Conservation (phyloP, 495 filamentous ascomycete species). For the Rhypophila decipiens region DNA sequence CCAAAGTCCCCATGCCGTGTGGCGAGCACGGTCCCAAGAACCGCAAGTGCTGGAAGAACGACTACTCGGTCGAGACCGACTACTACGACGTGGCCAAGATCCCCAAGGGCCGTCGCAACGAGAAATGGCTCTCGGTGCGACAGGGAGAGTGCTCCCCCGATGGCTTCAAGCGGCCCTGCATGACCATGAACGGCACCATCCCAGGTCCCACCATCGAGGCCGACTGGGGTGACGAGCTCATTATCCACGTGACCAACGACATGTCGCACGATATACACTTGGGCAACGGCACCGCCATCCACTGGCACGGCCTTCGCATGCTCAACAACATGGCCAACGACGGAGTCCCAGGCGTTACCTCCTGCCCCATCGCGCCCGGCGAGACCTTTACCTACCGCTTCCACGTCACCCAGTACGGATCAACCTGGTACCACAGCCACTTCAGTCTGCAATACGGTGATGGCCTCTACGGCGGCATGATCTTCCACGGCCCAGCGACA, state of each 20-base stretch:
- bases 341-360: slow-evolving; percentile 37
- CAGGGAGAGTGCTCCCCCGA: slow-evolving; percentile 37
- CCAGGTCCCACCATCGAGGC: slow-evolving; percentile 49
- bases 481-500: slow-evolving; percentile 22
- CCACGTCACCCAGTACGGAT: slow-evolving; percentile 46
- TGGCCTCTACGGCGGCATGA: slow-evolving; percentile 41
- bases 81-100: slow-evolving; percentile 14
- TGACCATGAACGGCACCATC: slow-evolving; percentile 46
- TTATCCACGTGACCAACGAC: slow-evolving; percentile 42
- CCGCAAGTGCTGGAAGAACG: slow-evolving; percentile 13
- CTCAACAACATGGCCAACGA: slow-evolving; percentile 34
- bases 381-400: slow-evolving; percentile 44
- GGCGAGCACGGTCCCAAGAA: background rate
- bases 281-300: slow-evolving; percentile 31
- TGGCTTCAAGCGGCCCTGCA: slow-evolving; percentile 44
- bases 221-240: slow-evolving; percentile 46
- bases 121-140: slow-evolving; percentile 18
- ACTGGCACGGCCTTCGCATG: slow-evolving; percentile 32
- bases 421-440: slow-evolving; percentile 50
- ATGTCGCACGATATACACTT: slow-evolving; percentile 7
- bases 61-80: slow-evolving; percentile 14
- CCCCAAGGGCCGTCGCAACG: slow-evolving; percentile 6
- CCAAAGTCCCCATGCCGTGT: background rate
- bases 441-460: slow-evolving; percentile 43
- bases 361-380: slow-evolving; percentile 44